Base-by-base conservation (phyloP, 352 stramenopile genomes). In the Pythium guiyangense region DNA sequence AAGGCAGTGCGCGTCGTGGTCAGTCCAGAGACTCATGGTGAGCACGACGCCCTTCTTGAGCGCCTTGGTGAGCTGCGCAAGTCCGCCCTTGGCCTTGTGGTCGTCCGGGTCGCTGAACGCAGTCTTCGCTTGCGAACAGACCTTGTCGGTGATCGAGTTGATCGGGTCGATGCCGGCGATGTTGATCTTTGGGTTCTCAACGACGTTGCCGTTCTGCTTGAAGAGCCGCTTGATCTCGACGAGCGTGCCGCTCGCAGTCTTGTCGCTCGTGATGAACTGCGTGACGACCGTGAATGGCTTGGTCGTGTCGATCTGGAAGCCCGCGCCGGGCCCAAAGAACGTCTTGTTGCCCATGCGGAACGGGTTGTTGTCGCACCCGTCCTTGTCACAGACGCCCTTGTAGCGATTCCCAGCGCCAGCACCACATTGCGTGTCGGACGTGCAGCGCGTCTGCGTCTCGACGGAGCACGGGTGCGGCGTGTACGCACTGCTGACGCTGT, bases 371-470 rank as follows among this genome's bases (percentile, higher is more conserved):
- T n/a, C n/a, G n/a, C n/a, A 92, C 6, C 77, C 82, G 57, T 90
- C 79, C 65, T 88, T 88, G 55, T 92, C 82, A 56, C 82, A 90
- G 37, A 84, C 64, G 12, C 81, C 79, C n/a, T 73, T 79, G 70
- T 87, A 87, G 57, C 81, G 74, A 50, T 82, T 70, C 6, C 49
- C 58, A 4, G 69, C 52, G 11, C 71, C 76, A 53, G 53, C 59
- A 25, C 82, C 77, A 35, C 79, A 88, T 57, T 87, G 69, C n/a
- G n/a, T 0, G 34, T 55, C 12, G 71, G 47, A n/a, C n/a, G n/a
- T n/a, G n/a, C n/a, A n/a, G n/a, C n/a, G n/a, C 0, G 60, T 71
- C 12, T 63, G 64, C 2, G 62, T 64, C 2, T 83, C 55, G 0
- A 66, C 49, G 0, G 67, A 67, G 56, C 81, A 92, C 31, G 76